Conservation (phyloP, 768 basidiomycete genomes). For the Coprinellus micaceus region DNA sequence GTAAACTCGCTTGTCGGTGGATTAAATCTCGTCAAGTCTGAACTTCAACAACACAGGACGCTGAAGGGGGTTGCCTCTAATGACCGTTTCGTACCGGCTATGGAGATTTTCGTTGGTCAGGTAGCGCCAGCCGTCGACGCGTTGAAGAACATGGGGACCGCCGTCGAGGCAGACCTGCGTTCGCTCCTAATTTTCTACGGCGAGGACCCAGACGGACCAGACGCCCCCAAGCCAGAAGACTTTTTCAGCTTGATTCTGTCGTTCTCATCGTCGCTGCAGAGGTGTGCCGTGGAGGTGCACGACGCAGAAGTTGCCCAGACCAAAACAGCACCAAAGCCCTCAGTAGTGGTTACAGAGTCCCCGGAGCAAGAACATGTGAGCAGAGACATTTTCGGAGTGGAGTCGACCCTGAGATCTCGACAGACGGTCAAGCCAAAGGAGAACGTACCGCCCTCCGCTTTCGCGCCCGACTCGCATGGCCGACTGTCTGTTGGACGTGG, state of each 20-base stretch:
- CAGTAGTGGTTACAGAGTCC: constrained; percentile 19
- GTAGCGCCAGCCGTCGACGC: constrained; percentile 57
- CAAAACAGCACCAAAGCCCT: constrained; percentile 19
- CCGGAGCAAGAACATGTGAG: constrained; percentile 19
- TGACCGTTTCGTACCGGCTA: constrained; percentile 65
- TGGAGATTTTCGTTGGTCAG: constrained; percentile 65
- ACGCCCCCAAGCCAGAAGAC: constrained; percentile 73
- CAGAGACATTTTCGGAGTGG: neutral
- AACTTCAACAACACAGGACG: constrained; percentile 45
- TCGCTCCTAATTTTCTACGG: constrained; percentile 72
- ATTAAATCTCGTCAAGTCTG: constrained; percentile 50
- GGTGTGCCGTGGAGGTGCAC: constrained; percentile 67
- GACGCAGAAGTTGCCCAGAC: constrained; percentile 40
- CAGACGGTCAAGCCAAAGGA: constrained; percentile 42
- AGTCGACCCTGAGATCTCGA: neutral
- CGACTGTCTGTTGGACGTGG: constrained; percentile 66
- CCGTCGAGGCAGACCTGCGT: constrained; percentile 58
- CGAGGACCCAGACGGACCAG: constrained; percentile 60
- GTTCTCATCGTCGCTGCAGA: constrained; percentile 65
- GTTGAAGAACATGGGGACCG: constrained; percentile 53
- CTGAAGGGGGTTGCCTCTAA: constrained; percentile 27
- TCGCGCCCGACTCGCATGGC: constrained; percentile 34
- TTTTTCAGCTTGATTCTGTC: constrained; percentile 75
- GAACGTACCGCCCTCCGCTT: constrained; percentile 24
- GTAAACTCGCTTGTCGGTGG: constrained; percentile 58